Conservation (phyloP, 495 filamentous ascomycete genomes). For the Neurospora sp. region DNA sequence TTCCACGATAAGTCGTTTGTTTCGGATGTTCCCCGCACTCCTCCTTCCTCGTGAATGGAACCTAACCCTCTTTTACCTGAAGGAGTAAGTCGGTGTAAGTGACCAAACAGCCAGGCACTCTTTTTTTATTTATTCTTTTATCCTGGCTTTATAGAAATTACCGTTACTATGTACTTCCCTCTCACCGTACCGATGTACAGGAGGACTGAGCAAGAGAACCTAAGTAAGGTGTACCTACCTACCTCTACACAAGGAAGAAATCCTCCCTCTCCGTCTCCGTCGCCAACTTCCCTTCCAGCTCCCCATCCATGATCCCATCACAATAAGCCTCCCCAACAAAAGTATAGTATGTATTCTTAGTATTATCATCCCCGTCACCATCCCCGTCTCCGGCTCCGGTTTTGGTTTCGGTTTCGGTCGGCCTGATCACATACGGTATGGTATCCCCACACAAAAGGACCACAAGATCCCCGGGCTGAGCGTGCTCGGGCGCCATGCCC, state of each 20-base stretch:
- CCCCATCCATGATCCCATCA: conserved; percentile 13
- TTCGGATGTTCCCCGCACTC: background rate
- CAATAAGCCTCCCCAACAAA: conserved; percentile 11
- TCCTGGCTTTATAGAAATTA: too few species aligned
- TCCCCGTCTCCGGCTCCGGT: too few species aligned
- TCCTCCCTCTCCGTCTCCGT: background rate
- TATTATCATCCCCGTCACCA: background rate
- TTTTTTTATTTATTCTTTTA: too few species aligned
- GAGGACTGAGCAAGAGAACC: too few species aligned
- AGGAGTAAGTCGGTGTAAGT: too few species aligned
- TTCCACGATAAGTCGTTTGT: background rate
- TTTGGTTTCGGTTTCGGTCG: too few species aligned
- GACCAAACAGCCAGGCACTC: too few species aligned
- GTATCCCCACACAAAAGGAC: conserved; percentile 6
- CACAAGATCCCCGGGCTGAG: conserved; percentile 2
- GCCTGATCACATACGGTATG: conserved; percentile 8
- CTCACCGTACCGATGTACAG: too few species aligned
- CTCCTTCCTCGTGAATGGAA: too few species aligned
- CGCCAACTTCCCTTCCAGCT: background rate
- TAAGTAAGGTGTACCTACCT: too few species aligned
- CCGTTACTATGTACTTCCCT: too few species aligned
- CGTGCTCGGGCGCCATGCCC: conserved; percentile 7
- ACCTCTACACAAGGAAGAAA: background rate
- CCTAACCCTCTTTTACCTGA: too few species aligned
- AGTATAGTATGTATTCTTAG: background rate